These are phyloP conservation scores for Solanum pinnatisectum DNA, from an alignment of 257 asterid species.

Conservation along the genomic window DNA sequence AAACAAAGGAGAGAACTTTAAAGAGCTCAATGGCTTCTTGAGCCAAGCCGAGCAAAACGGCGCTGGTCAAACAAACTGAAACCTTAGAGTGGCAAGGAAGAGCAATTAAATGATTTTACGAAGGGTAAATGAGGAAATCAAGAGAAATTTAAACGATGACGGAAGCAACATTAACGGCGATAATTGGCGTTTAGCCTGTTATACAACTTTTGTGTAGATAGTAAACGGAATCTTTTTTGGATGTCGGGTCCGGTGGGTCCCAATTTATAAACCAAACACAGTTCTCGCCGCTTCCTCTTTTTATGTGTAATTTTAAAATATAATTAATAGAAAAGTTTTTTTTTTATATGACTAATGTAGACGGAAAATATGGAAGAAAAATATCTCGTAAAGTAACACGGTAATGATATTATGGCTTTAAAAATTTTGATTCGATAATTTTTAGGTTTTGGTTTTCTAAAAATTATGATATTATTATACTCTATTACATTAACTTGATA, in stretches of 20 bases:
- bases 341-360: too few species aligned
- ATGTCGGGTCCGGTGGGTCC: slow-evolving; percentile 16
- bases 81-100: slow-evolving; percentile 5
- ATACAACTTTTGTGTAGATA: neutral
- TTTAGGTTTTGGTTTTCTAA: too few species aligned
- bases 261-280: neutral
- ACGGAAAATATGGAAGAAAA: too few species aligned
- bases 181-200: slow-evolving; percentile 41
- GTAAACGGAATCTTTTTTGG: slow-evolving; percentile 29
- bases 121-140: slow-evolving; percentile 4
- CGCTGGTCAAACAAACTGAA: neutral
- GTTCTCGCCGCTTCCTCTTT: neutral
- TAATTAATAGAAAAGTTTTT: too few species aligned
- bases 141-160: slow-evolving; percentile 1
- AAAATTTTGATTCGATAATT: too few species aligned
- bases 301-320: neutral
- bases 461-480: too few species aligned
- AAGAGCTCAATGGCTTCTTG: neutral
- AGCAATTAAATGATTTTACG: neutral
- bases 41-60: slow-evolving; percentile 14
- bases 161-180: slow-evolving; percentile 39
- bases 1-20: neutral
- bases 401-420: too few species aligned
- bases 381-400: too few species aligned
- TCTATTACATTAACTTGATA: too few species aligned